phyloP scores from a whole-genome alignment of 2,329 filamentous ascomycete genomes.

The Cladophialophora immunda region DNA sequence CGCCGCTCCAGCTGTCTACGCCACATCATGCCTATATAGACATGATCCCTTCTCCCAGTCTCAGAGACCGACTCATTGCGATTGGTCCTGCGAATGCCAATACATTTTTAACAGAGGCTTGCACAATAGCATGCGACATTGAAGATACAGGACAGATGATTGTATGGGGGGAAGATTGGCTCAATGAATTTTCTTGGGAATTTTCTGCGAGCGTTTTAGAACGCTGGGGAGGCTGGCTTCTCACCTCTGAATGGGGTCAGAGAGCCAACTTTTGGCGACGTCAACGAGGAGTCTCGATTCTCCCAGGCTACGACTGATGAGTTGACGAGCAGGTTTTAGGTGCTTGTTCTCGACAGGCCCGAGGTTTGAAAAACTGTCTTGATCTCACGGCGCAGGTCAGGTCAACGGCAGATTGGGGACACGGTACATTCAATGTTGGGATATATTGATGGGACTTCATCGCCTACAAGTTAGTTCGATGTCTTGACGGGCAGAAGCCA shows the following conservation, averaged over 20 bases:
- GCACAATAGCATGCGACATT: conserved; percentile 47
- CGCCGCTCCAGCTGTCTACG: conserved; percentile 50
- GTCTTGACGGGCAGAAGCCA: conserved; percentile 6
- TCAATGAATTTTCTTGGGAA: conserved; percentile 55
- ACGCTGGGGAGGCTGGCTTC: conserved; percentile 51
- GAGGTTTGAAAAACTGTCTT: background rate
- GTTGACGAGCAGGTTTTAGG: background rate
- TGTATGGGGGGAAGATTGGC: conserved; percentile 55
- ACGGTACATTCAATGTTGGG: conserved; percentile 11
- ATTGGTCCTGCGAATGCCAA: conserved; percentile 48
- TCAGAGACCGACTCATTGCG: conserved; percentile 51
- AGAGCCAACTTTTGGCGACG: conserved; percentile 54
- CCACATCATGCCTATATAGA: conserved; percentile 55
- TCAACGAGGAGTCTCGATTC: conserved; percentile 48
- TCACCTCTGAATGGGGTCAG: conserved; percentile 50
- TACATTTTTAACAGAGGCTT: conserved; percentile 50
- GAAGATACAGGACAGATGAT: conserved; percentile 52
- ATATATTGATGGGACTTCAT: conserved; percentile 9
- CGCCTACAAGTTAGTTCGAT: conserved; percentile 24
- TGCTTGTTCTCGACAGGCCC: background rate
- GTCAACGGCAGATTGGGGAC: conserved; percentile 8
- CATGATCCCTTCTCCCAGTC: conserved; percentile 51
- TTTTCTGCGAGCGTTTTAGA: conserved; percentile 52
- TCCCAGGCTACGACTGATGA: conserved; percentile 47
- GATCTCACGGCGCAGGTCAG: background rate